Evolutionary conservation across 805 yeast species (phyloP).

Genomic region (Zygosaccharomyces rouxii): DNA sequence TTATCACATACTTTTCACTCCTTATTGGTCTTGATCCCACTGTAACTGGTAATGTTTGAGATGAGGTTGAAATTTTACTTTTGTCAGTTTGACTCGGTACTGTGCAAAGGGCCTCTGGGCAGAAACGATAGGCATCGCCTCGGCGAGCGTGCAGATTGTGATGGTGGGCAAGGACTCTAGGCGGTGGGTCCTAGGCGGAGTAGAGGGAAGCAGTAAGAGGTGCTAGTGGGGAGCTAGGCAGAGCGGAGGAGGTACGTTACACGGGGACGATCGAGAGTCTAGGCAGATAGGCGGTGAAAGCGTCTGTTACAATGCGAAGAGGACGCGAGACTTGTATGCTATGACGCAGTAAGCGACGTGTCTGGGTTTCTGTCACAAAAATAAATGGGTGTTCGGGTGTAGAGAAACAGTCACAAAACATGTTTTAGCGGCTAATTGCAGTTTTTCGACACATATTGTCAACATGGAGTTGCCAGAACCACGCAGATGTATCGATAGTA

Average conservation of each 20-base stretch:
- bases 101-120: neutral
- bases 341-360: too few species aligned
- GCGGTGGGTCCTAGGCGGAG: neutral
- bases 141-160: neutral
- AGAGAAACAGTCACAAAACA: neutral
- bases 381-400: neutral
- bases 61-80: conserved; percentile 6
- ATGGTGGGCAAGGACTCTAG: neutral
- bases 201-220: neutral
- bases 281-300: neutral
- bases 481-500: too few species aligned
- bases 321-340: too few species aligned
- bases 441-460: too few species aligned
- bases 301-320: too few species aligned
- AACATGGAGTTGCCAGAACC: too few species aligned
- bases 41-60: neutral
- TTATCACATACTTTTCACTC: conserved; percentile 7
- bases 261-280: neutral
- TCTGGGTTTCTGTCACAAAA: neutral
- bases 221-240: neutral
- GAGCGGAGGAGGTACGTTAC: neutral
- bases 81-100: conserved; percentile 5
- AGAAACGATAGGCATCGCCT: neutral
- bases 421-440: too few species aligned
- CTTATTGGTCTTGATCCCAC: conserved; percentile 1